Evolutionary conservation across 371 early-diverging fungal genomes (phyloP), one percentile per base, ranked within the genome.

Genomic region (Capillidium heterosporum): DNA sequence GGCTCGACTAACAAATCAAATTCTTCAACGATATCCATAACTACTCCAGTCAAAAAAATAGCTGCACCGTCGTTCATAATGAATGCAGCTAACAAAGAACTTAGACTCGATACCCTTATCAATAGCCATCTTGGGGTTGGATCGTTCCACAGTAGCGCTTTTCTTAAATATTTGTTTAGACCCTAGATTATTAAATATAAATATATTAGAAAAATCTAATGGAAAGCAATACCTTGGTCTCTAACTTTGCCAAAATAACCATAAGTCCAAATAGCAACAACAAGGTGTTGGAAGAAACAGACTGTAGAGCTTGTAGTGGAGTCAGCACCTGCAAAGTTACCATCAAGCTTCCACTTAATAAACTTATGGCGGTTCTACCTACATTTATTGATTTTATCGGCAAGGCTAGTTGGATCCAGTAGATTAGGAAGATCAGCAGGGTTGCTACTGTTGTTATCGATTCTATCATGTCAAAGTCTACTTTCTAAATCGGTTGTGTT

Each of bases 11-110:
- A 24, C 24, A 60, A 42, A 48, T 26, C 49, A 49, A 57, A 48
- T 21, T 60, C 60, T 19, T 60, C 60, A 19, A 41, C 60, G 43
- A 60, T 44, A 8, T 21, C 40, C 42, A 60, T 56, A 32, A 60
- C 57, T 8, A 60, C 42, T 23, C 48, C 24, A 15, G 49, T 49
- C 19, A 60, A 39, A 32, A 48, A 57, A 19, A 56, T 41, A 21
- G 49, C 60, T 17, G 57, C 49, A 10, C 47, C 51, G 41, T 57
- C 57, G 23, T 50, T 56, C 60, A 60, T 60, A 27, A 60, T 40
- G 11, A 57, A 29, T 4, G 57, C 56, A 26, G 48, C 57, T n/a
- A 60, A 31, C 15, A 49, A n/a, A 26, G 49, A 57, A 15, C 57
- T 57, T 13, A 35, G 19, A 15, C 48, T 23, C 5, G 57, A 57